phyloP scores from a whole-genome alignment of 1,284 basidiomycete genomes.

The Kwoniella shivajii region DNA sequence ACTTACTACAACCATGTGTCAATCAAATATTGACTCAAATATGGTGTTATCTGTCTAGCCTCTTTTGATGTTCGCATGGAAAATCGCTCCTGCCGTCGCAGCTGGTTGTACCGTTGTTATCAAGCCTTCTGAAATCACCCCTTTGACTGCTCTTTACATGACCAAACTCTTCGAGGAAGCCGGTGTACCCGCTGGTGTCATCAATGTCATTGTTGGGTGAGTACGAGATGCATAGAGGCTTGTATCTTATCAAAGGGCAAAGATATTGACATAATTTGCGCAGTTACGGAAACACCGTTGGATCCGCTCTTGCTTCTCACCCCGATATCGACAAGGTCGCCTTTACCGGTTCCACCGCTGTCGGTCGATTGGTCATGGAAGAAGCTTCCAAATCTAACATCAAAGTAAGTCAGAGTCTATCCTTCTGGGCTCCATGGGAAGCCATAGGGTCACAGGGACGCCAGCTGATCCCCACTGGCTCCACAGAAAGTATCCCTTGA shows the following conservation, averaged over 20 bases:
- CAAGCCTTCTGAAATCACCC: slow-evolving; percentile 90
- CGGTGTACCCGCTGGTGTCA: slow-evolving; percentile 67
- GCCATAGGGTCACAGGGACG: too few species aligned
- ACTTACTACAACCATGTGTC: too few species aligned
- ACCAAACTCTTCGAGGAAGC: slow-evolving; percentile 59
- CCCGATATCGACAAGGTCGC: slow-evolving; percentile 62
- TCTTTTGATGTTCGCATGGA: slow-evolving; percentile 76
- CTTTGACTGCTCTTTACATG: slow-evolving; percentile 64
- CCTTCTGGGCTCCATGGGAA: too few species aligned
- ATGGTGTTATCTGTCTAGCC: too few species aligned
- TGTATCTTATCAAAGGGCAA: too few species aligned
- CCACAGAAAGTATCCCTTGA: slow-evolving; percentile 77
- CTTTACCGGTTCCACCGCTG: slow-evolving; percentile 61
- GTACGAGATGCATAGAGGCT: too few species aligned
- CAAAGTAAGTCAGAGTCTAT: slow-evolving; percentile 54
- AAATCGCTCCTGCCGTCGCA: slow-evolving; percentile 80
- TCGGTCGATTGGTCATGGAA: slow-evolving; percentile 61
- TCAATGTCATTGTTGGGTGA: slow-evolving; percentile 63
- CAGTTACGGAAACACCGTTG: slow-evolving; percentile 69
- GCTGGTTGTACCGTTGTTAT: slow-evolving; percentile 79
- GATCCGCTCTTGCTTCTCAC: slow-evolving; percentile 62
- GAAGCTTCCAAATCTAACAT: slow-evolving; percentile 60
- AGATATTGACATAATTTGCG: neutral
- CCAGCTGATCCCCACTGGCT: neutral
- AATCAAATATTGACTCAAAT: too few species aligned